Conservation (phyloP, 2,329 filamentous ascomycete species). For the Colletotrichum simmondsii region DNA sequence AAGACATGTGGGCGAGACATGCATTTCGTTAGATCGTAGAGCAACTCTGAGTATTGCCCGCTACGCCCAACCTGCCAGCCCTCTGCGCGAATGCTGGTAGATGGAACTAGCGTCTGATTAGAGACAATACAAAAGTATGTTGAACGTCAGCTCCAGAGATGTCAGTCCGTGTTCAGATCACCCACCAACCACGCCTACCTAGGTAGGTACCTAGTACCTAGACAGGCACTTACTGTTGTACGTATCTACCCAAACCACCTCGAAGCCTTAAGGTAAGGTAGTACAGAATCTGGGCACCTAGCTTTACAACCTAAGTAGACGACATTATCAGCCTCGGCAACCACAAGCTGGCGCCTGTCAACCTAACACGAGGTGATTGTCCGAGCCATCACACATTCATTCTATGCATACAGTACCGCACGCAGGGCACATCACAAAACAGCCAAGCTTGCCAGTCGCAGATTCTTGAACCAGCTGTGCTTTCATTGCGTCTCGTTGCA, state of each 20-base stretch:
- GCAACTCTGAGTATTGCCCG: not conserved
- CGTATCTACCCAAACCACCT: not conserved
- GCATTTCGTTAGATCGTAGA: not conserved
- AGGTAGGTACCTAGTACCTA: no score
- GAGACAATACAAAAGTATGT: not conserved
- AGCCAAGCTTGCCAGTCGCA: not conserved
- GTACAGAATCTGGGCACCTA: no score
- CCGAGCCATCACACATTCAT: not conserved
- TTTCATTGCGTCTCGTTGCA: not conserved
- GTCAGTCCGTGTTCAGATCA: not conserved
- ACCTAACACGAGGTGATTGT: no score
- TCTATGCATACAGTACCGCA: not conserved
- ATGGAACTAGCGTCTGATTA: not conserved
- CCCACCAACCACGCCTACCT: no score
- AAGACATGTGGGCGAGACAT: not conserved
- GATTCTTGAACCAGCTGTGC: not conserved
- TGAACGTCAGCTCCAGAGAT: not conserved
- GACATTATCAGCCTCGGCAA: not conserved
- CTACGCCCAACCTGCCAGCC: not conserved
- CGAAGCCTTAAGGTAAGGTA: no score
- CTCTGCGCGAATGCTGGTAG: not conserved
- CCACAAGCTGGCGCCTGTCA: not conserved
- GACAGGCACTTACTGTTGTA: no score
- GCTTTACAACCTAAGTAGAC: no score
- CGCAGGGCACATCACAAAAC: not conserved